Conservation (phyloP, 805 yeast genomes). For the Hanseniaspora meyeri region DNA sequence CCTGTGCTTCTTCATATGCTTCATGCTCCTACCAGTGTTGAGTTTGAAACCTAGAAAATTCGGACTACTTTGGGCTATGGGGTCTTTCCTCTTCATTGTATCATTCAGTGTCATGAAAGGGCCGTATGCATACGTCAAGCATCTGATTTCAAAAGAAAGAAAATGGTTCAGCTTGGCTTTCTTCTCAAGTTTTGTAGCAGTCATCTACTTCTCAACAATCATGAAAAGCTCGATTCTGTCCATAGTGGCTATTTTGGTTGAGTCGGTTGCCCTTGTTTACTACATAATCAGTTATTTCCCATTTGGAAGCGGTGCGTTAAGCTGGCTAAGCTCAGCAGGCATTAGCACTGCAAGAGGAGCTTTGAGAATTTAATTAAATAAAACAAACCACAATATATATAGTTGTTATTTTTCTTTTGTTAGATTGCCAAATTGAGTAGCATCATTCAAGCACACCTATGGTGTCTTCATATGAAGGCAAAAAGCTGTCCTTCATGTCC, state of each 20-base stretch:
- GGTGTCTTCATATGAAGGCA: conserved; percentile 6
- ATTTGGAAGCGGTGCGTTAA: conserved; percentile 71
- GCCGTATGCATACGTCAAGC: conserved; percentile 65
- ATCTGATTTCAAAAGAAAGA: conserved; percentile 62
- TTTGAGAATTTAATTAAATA: conserved; percentile 20
- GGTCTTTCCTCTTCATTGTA: conserved; percentile 70
- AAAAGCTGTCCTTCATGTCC: background rate
- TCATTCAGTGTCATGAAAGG: conserved; percentile 91
- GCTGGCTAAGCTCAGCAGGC: conserved; percentile 46
- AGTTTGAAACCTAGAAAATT: conserved; percentile 85
- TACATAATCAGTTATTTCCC: conserved; percentile 91
- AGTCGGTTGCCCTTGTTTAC: conserved; percentile 76
- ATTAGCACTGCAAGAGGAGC: conserved; percentile 40
- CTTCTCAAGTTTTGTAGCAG: conserved; percentile 64
- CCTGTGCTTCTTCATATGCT: conserved; percentile 72
- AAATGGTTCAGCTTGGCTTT: conserved; percentile 70
- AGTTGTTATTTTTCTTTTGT: background rate
- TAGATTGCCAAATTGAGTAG: too few relatives aligned
- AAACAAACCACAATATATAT: background rate
- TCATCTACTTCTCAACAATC: conserved; percentile 65
- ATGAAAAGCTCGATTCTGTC: conserved; percentile 62
- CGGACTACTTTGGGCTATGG: conserved; percentile 82
- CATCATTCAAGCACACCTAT: background rate
- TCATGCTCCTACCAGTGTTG: conserved; percentile 76
- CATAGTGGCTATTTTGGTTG: conserved; percentile 58